A percentile compares a stretch with the other conserved stretches of the same genome.
These are phyloP conservation scores for Chalciporus chontae DNA, from an alignment of 768 basidiomycete genomes.

Conservation along the genomic window DNA sequence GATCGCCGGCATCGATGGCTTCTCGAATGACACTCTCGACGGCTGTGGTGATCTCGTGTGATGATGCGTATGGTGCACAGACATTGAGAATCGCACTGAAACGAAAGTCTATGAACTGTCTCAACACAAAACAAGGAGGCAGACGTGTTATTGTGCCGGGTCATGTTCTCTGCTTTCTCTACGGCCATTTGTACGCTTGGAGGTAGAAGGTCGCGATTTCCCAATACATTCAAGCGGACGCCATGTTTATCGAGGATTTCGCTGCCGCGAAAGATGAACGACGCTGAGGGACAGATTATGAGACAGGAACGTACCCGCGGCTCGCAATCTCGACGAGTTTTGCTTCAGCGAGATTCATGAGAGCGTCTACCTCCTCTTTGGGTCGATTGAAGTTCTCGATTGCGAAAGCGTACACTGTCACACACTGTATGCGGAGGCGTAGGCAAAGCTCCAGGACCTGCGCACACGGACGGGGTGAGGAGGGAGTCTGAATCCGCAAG, in stretches of 20 bases:
- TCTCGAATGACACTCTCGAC: slow-evolving; percentile 40
- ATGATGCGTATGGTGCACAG: slow-evolving; percentile 88
- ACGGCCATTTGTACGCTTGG: slow-evolving; percentile 67
- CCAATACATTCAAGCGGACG: slow-evolving; percentile 81
- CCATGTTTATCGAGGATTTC: slow-evolving; percentile 79
- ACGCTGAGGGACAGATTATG: neutral
- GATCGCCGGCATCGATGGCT: slow-evolving; percentile 30
- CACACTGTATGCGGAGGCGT: slow-evolving; percentile 72
- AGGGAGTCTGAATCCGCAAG: too few relatives aligned
- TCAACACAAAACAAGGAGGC: neutral
- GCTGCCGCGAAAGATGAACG: slow-evolving; percentile 36
- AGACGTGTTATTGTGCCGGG: slow-evolving; percentile 68
- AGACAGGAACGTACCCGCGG: slow-evolving; percentile 56
- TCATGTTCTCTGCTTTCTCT: slow-evolving; percentile 70
- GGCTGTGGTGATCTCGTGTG: slow-evolving; percentile 87
- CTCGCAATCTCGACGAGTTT: slow-evolving; percentile 74
- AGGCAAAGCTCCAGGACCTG: slow-evolving; percentile 87
- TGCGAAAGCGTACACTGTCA: slow-evolving; percentile 96
- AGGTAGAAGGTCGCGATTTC: slow-evolving; percentile 73
- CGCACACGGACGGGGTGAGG: neutral
- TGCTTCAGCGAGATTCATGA: slow-evolving; percentile 82
- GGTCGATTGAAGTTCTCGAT: slow-evolving; percentile 96
- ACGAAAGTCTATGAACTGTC: neutral
- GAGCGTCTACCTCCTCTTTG: slow-evolving; percentile 76
- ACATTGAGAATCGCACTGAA: slow-evolving; percentile 83